These are phyloP conservation scores for Lecanicillium sp. DNA, from an alignment of 2,329 filamentous ascomycete genomes.

Conservation along the genomic window DNA sequence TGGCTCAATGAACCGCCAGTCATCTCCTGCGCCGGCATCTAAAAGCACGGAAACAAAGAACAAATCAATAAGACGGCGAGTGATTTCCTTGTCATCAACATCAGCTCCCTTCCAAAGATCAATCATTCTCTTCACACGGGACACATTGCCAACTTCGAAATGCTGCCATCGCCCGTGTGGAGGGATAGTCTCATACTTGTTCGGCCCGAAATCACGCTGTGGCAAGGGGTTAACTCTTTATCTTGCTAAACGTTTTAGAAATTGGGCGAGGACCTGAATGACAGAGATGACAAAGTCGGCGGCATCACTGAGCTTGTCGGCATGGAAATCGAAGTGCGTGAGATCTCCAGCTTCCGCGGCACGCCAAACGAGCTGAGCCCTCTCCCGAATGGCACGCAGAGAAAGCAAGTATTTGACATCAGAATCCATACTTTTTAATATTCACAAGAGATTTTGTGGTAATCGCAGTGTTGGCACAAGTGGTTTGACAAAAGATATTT, in stretches of 20 bases:
- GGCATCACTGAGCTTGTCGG: conserved; percentile 26
- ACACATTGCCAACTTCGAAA: conserved; percentile 47
- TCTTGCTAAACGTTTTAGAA: not conserved
- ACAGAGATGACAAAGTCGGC: conserved; percentile 33
- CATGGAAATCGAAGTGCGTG: conserved; percentile 32
- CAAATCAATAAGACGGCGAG: conserved; percentile 48
- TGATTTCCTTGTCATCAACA: conserved; percentile 35
- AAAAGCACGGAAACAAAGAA: conserved; percentile 54
- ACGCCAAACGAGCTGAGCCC: conserved; percentile 21
- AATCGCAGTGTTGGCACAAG: too few relatives aligned
- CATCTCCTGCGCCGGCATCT: conserved; percentile 45
- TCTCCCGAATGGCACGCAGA: conserved; percentile 27
- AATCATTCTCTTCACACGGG: conserved; percentile 37
- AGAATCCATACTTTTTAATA: conserved; percentile 4
- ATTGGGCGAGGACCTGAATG: conserved; percentile 26
- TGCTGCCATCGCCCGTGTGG: conserved; percentile 55
- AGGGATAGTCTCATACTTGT: conserved; percentile 37
- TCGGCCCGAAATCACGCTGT: conserved; percentile 42
- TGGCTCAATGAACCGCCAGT: conserved; percentile 37
- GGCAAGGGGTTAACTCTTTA: conserved; percentile 3
- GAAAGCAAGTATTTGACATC: conserved; percentile 23
- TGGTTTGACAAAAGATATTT: too few relatives aligned
- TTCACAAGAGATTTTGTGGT: too few relatives aligned
- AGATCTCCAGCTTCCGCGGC: conserved; percentile 29
- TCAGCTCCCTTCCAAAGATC: conserved; percentile 33